Conservation (phyloP, 208 protist species). For the Trypanosoma platydactyli region DNA sequence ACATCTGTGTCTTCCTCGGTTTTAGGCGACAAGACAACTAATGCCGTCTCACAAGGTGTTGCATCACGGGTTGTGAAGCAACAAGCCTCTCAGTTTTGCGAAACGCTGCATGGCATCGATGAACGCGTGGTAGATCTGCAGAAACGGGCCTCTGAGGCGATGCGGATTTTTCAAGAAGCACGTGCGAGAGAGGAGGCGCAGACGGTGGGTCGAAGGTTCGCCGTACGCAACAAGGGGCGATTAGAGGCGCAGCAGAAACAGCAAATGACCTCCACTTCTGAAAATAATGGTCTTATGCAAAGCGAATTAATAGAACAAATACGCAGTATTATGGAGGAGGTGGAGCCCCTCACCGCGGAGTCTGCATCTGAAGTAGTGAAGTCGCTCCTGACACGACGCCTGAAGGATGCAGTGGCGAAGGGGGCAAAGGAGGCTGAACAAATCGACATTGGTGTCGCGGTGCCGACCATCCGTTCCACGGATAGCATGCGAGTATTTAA, state of each 20-base stretch:
- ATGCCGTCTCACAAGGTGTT: slow-evolving; percentile 62
- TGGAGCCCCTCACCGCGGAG: slow-evolving; percentile 51
- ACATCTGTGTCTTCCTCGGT: slow-evolving; percentile 85
- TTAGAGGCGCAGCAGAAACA: slow-evolving; percentile 40
- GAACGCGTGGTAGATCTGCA: slow-evolving; percentile 67
- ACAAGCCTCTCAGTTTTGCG: slow-evolving; percentile 77
- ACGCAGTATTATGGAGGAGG: slow-evolving; percentile 61
- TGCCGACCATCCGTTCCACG: slow-evolving; percentile 57
- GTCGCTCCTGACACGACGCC: slow-evolving; percentile 57
- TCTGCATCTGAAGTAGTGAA: slow-evolving; percentile 62
- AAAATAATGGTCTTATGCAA: slow-evolving; percentile 33
- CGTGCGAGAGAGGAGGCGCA: slow-evolving; percentile 73
- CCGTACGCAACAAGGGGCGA: slow-evolving; percentile 68
- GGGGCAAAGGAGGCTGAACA: slow-evolving; percentile 58
- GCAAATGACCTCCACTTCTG: slow-evolving; percentile 11
- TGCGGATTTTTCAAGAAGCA: slow-evolving; percentile 80
- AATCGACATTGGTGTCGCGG: slow-evolving; percentile 39
- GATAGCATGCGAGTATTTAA: slow-evolving; percentile 63
- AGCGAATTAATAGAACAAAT: slow-evolving; percentile 69
- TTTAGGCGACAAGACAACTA: slow-evolving; percentile 67
- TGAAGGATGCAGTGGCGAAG: slow-evolving; percentile 70
- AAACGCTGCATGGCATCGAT: slow-evolving; percentile 68
- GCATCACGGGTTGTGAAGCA: slow-evolving; percentile 62
- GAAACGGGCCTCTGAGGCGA: slow-evolving; percentile 63
- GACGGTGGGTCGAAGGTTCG: slow-evolving; percentile 72